Evolutionary conservation across 208 protist species (phyloP), one percentile per base, ranked within the genome.

Genomic region (Acanthamoeba royreba): DNA sequence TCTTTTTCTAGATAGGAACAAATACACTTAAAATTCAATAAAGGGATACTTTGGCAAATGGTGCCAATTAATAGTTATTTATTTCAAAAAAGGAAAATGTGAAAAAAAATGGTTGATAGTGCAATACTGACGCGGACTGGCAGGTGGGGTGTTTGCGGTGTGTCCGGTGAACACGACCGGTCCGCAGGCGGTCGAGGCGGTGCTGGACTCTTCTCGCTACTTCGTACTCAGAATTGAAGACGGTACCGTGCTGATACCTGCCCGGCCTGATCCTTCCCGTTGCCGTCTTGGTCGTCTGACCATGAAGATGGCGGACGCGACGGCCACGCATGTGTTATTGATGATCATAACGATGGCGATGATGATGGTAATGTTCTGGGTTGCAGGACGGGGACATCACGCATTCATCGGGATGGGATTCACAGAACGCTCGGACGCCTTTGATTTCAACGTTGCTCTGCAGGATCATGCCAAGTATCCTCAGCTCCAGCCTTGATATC

Each of bases 391-490:
- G 33, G 90, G 90, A 2, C 90, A 93, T 19, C 66, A 93, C 66
- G 90, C 90, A 17, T 85, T 87, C n/a, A 86, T 93, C 47, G 90
- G 90, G 31, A 93, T 93, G 90, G 90, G 90, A 4, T 93, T 93
- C 46, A 58, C 45, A 28, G 90, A 93, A 52, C 66, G 90, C 33
- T 46, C 49, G 22, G 90, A 79, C 49, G 66, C 90, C n/a, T 93
- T 93, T 86, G 90, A 93, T 52, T 93, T 93, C 66, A 93, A 93
- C 69, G 90, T 93, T 0, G 90, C 90, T 7, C n/a, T 93, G 9
- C 90, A 93, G 38, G 66, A 85, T n/a, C 90, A 93, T 35, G 49
- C 66, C 66, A 85, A 93, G 90, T 93, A 69, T 9, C 42, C 31
- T 47, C 11, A 40, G 45, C 19, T 66, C 49, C 11, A 55, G 11